Base-by-base conservation (phyloP, 108 stramenopile species). In the Discostella pseudostelligera region DNA sequence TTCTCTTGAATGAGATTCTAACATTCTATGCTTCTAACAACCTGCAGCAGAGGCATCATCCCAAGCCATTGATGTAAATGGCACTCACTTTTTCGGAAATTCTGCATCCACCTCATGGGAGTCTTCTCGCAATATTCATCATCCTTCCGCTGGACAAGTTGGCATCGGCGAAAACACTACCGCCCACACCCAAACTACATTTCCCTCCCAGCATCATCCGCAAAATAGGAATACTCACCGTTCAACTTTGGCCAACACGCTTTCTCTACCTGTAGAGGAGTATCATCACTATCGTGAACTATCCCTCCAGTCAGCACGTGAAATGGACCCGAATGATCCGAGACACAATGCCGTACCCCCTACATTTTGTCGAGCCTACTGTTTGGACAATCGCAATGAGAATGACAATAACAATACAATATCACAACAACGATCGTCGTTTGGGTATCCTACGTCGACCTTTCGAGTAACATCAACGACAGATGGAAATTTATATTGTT, bases 401-500 rank as follows among this genome's bases (percentile, higher is more conserved):
- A 43, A 26, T 35, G 78, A 83, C 29, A 48, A 8, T 35, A 49
- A 13, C 75, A 44, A 37, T 56, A 16, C 77, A 69, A 77, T 26
- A 39, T 29, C 13, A 51, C 72, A 55, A 40, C 56, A 28, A 58
- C 72, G 89, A 32, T 85, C 84, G 8, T 87, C 88, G 1, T 92
- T 92, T 74, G 90, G 90, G 22, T 89, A 92, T 67, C 90, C 87
- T 40, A 74, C 82, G 0, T 29, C 63, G 10, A 59, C 79, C 4
- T 92, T 87, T 36, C 80, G 85, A 29, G 90, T 89, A 1, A 82
- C 81, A 0, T 83, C 81, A 11, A 74, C 85, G 9, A 78, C 87
- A 7, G 88, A 88, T 62, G 95, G 94, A 0, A 59, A 81, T 59
- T 66, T 87, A 42, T 97, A 92, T 76, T 86, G 79, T 21, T 69